phyloP scores from a whole-genome alignment of 2,329 filamentous ascomycete species.

The Blastomyces percursus region DNA sequence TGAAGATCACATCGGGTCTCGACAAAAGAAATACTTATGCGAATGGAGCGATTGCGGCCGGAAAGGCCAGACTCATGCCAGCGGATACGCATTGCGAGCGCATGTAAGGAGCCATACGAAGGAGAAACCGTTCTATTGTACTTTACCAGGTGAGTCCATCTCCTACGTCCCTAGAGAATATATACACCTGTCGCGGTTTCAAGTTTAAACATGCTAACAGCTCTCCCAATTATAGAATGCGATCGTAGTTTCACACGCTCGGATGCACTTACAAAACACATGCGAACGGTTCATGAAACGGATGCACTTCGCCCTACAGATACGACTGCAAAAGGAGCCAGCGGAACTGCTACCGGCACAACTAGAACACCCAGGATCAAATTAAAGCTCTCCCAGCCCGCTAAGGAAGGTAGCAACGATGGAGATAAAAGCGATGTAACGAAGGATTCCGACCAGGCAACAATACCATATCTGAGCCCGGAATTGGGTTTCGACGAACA shows the following conservation, averaged over 20 bases:
- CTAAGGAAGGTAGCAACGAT: conserved; percentile 21
- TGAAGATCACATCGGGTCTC: conserved; percentile 82
- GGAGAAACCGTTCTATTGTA: conserved; percentile 97
- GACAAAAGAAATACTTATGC: conserved; percentile 96
- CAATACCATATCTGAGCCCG: conserved; percentile 28
- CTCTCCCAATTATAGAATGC: conserved; percentile 54
- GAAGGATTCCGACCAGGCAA: conserved; percentile 26
- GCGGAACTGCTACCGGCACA: conserved; percentile 19
- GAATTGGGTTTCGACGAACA: conserved; percentile 35
- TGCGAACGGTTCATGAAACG: conserved; percentile 96
- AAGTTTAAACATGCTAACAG: not conserved
- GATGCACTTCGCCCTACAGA: conserved; percentile 69
- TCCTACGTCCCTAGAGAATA: not conserved
- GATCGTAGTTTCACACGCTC: conserved; percentile 93
- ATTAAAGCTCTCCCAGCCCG: conserved; percentile 30
- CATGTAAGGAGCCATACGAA: conserved; percentile 97
- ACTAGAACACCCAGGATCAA: conserved; percentile 33
- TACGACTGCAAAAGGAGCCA: conserved; percentile 29
- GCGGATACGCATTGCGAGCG: conserved; percentile 87
- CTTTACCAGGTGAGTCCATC: conserved; percentile 61
- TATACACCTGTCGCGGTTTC: not conserved
- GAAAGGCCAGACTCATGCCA: conserved; percentile 86
- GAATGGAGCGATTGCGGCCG: conserved; percentile 86
- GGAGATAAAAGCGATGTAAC: conserved; percentile 17
- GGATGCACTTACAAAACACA: conserved; percentile 92